Evolutionary conservation across 139 green algal genomes (phyloP).

Genomic region (Chlorella sp.): DNA sequence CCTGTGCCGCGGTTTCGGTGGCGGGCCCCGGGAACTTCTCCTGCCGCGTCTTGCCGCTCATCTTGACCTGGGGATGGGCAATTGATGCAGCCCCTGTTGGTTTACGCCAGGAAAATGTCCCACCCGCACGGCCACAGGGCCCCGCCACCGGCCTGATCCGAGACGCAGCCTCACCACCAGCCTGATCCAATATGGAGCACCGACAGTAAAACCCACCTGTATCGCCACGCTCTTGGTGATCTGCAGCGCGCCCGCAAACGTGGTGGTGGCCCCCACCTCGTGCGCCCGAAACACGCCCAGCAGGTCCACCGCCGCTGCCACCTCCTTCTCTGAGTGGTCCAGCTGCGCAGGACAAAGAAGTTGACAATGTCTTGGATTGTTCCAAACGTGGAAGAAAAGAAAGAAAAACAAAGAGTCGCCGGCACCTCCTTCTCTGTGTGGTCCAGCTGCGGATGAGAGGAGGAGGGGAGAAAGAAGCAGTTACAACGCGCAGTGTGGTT

Average conservation of each 20-base stretch:
- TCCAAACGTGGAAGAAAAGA: too few species aligned
- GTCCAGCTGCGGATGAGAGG: too few species aligned
- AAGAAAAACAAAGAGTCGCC: too few species aligned
- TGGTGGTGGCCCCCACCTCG: neutral
- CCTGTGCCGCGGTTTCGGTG: neutral
- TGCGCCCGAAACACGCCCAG: neutral
- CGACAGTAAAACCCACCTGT: neutral
- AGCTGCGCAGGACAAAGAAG: neutral
- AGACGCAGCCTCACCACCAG: too few species aligned
- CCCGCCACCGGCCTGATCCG: too few species aligned
- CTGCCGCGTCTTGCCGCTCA: conserved; percentile 13
- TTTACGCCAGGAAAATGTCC: neutral
- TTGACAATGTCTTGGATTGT: too few species aligned
- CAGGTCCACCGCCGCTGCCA: neutral
- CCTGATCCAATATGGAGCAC: too few species aligned
- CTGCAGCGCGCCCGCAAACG: neutral
- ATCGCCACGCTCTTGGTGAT: neutral
- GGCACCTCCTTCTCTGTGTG: neutral
- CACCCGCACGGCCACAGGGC: neutral
- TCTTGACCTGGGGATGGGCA: conserved; percentile 7
- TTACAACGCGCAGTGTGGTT: too few species aligned
- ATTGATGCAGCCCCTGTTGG: neutral
- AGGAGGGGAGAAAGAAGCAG: too few species aligned
- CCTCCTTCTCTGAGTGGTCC: neutral
- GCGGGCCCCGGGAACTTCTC: conserved; percentile 28